A percentile compares a stretch with the other conserved stretches of the same genome.
Conservation (phyloP, 2,329 filamentous ascomycete genomes). For the Emergomyces africanus region DNA sequence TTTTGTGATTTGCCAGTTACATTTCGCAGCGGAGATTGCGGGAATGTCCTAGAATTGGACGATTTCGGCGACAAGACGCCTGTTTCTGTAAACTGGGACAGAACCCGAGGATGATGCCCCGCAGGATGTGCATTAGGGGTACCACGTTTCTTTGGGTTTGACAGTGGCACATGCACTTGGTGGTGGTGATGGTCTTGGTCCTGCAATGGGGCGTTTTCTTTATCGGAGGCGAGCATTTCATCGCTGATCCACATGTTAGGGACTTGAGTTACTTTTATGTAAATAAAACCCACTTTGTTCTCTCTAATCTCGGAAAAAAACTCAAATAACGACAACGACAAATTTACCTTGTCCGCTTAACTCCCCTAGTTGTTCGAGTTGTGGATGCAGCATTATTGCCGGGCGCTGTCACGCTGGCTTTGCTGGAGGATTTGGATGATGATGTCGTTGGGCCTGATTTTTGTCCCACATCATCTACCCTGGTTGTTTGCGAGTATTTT, state of each 20-base stretch:
- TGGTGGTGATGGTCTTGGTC: conserved; percentile 2
- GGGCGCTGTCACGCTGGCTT: conserved; percentile 16
- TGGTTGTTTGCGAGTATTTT: conserved; percentile 30
- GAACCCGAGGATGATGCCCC: conserved; percentile 25
- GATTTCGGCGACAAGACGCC: conserved; percentile 70
- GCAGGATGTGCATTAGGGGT: conserved; percentile 22
- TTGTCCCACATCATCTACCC: conserved; percentile 26
- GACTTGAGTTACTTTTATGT: conserved; percentile 7
- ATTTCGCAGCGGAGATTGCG: conserved; percentile 41
- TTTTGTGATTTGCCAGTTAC: conserved; percentile 39
- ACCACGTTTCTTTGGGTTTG: conserved; percentile 58
- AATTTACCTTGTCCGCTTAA: conserved; percentile 21
- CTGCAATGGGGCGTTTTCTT: conserved; percentile 52
- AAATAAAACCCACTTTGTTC: background rate
- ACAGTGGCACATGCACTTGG: conserved; percentile 35
- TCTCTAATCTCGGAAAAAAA: background rate
- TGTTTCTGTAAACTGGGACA: conserved; percentile 35
- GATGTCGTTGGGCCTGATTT: conserved; percentile 19
- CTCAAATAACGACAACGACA: background rate
- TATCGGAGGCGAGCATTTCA: conserved; percentile 53
- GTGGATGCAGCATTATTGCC: conserved; percentile 19
- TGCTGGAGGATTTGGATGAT: conserved; percentile 15
- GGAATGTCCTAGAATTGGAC: conserved; percentile 59
- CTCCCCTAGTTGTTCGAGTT: conserved; percentile 12
- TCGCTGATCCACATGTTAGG: conserved; percentile 38